Evolutionary conservation across 768 basidiomycete species (phyloP).

Genomic region (Kwoniella sp.): DNA sequence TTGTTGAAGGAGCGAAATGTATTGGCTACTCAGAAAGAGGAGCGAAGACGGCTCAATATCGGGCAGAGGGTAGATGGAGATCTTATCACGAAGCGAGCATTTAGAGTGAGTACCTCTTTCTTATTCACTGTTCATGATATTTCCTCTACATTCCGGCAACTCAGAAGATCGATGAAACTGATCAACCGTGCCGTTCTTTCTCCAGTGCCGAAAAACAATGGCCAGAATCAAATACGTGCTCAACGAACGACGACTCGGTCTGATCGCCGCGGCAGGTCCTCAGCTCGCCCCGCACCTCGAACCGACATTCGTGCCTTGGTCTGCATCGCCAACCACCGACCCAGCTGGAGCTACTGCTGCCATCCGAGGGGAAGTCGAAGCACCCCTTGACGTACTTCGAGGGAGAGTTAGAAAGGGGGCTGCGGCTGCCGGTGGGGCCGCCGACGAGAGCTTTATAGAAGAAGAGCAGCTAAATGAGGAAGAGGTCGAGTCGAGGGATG

Average conservation of each 20-base stretch:
- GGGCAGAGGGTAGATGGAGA: slow-evolving; percentile 46
- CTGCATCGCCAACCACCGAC: slow-evolving; percentile 19
- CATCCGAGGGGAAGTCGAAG: slow-evolving; percentile 15
- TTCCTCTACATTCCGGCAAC: too few species aligned
- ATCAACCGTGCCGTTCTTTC: not conserved
- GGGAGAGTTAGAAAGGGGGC: not conserved
- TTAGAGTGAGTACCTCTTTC: slow-evolving; percentile 43
- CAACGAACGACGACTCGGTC: slow-evolving; percentile 84
- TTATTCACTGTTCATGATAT: not conserved
- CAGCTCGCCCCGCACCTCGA: slow-evolving; percentile 7
- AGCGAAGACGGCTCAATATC: slow-evolving; percentile 66
- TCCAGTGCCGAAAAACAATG: slow-evolving; percentile 88
- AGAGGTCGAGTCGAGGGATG: slow-evolving; percentile 42
- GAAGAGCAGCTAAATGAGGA: slow-evolving; percentile 35
- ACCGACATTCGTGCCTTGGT: slow-evolving; percentile 15
- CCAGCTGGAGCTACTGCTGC: slow-evolving; percentile 22
- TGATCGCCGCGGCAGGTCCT: slow-evolving; percentile 65
- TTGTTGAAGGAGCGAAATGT: slow-evolving; percentile 85
- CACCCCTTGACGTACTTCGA: slow-evolving; percentile 15
- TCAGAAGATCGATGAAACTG: not conserved
- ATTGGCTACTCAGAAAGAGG: slow-evolving; percentile 81
- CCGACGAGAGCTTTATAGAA: slow-evolving; percentile 27
- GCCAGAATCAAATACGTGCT: slow-evolving; percentile 91
- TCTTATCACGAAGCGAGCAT: slow-evolving; percentile 43
- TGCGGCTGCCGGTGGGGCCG: slow-evolving; percentile 8